Base-by-base conservation (phyloP, 2,329 filamentous ascomycete species). In the Aureobasidium sp. region DNA sequence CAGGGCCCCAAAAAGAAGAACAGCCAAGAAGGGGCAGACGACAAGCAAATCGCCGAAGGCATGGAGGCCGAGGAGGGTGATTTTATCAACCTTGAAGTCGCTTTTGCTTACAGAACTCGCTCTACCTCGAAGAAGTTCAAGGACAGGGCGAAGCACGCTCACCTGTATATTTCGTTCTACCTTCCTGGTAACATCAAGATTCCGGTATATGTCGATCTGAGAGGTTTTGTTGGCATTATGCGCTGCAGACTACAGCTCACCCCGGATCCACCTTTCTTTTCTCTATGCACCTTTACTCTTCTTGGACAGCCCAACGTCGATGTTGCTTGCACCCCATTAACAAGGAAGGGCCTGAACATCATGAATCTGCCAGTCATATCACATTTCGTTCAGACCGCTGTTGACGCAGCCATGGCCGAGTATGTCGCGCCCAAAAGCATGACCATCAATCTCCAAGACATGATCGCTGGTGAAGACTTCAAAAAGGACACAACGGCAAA, bases 31-130 rank as follows among this genome's bases (percentile, higher is more conserved):
- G 64, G 72, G 44, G 65, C 71, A 19, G 65, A 69, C 48, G 68
- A 73, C 53, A 64, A 73, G 14, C 63, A 75, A 40, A 69, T 79
- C 39, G 75, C 74, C 11, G 80, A 85, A 67, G 86, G 85, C 1
- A 87, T 90, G 85, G 85, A 89, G 67, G 87, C 86, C 2, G 88
- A 90, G 71, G 86, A 90, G 70, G 88, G 88, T 12, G 87, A 90
- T 65, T 91, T 91, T 68, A 81, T 91, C 71, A 91, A 91, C 68
- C 74, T 91, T 58, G 89, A 92, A 70, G 76, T 91, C 17, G 87
- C 86, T 0, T 87, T 91, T 68, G 85, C 88, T 1, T 92, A 91
- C 71, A 80, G 86, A 39, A 83, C 85, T 11, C 80, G 85, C 33
- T 82, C 83, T 0, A 82, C 81, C 9, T 80, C 81, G 33, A 84